A percentile compares a stretch with the other conserved stretches of the same genome.
Conservation (phyloP, 2,329 filamentous ascomycete species). For the Dactylellina cionopaga region DNA sequence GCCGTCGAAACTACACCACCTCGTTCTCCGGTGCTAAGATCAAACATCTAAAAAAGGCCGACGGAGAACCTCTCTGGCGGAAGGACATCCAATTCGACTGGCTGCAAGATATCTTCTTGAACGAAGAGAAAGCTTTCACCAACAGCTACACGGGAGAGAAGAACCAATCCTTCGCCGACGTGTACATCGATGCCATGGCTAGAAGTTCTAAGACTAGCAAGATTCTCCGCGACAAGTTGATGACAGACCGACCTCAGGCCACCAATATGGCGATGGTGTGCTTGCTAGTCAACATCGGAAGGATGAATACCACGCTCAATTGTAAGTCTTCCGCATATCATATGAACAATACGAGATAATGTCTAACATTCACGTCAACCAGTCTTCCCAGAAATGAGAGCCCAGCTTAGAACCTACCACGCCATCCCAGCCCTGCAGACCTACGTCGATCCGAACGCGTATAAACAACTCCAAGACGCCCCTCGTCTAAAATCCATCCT, state of each 20-base stretch:
- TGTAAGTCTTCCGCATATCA: conserved; percentile 68
- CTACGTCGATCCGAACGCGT: conserved; percentile 91
- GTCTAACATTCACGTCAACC: conserved; percentile 51
- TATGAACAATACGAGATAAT: conserved; percentile 7
- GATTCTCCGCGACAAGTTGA: conserved; percentile 93
- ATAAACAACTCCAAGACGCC: conserved; percentile 97
- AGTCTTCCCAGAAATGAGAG: conserved; percentile 99
- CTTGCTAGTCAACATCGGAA: conserved; percentile 91
- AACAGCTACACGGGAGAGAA: conserved; percentile 86
- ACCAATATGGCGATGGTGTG: conserved; percentile 99
- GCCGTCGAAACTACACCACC: conserved; percentile 51
- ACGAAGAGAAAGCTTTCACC: conserved; percentile 80
- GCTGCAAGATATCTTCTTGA: conserved; percentile 79
- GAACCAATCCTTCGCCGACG: conserved; percentile 82
- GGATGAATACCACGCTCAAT: conserved; percentile 99
- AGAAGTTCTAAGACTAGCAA: conserved; percentile 99
- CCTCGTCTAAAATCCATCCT: conserved; percentile 95
- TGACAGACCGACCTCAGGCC: conserved; percentile 88
- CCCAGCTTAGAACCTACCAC: conserved; percentile 95
- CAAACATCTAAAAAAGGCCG: conserved; percentile 85
- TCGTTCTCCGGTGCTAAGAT: conserved; percentile 68
- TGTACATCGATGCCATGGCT: conserved; percentile 99
- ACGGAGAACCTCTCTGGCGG: conserved; percentile 86
- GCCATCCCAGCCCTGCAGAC: conserved; percentile 96
- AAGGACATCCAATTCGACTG: conserved; percentile 91